Conservation (phyloP, 2,329 filamentous ascomycete species). For the Colletotrichum scovillei region DNA sequence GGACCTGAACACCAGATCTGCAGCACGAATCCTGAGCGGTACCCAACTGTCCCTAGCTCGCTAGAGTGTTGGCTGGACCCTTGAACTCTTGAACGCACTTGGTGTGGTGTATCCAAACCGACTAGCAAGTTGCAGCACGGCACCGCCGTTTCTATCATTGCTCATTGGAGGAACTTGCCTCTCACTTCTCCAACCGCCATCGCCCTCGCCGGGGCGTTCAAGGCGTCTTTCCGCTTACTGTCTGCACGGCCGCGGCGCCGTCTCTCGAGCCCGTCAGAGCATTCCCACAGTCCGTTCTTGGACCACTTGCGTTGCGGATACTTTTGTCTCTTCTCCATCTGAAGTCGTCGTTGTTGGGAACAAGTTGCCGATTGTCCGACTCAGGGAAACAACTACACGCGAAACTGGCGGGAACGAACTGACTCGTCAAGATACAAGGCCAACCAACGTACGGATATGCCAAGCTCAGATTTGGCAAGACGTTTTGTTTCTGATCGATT, state of each 20-base stretch:
- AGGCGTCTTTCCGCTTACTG: conserved; percentile 13
- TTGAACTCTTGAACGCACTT: conserved; percentile 11
- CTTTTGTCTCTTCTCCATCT: conserved; percentile 9
- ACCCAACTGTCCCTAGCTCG: not conserved
- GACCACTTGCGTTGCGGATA: conserved; percentile 6
- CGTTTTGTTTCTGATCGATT: not conserved
- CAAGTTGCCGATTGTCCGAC: conserved; percentile 14
- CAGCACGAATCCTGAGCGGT: conserved; percentile 11
- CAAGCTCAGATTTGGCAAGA: not conserved
- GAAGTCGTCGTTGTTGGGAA: conserved; percentile 1
- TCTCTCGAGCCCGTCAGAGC: not conserved
- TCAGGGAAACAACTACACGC: not conserved
- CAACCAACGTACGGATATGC: not conserved
- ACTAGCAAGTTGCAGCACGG: conserved; percentile 1
- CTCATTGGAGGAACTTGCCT: not conserved
- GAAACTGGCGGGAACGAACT: conserved; percentile 27
- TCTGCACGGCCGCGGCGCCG: conserved; percentile 17
- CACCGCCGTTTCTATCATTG: conserved; percentile 1
- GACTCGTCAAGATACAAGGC: conserved; percentile 1
- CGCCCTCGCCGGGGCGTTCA: conserved; percentile 12
- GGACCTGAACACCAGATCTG: conserved; percentile 20
- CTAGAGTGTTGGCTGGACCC: conserved; percentile 26
- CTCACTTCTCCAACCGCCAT: conserved; percentile 4
- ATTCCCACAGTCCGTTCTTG: not conserved
- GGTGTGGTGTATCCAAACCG: not conserved